Conservation (phyloP, 129 eudicot species). For the Chrysanthemum seticuspe region DNA sequence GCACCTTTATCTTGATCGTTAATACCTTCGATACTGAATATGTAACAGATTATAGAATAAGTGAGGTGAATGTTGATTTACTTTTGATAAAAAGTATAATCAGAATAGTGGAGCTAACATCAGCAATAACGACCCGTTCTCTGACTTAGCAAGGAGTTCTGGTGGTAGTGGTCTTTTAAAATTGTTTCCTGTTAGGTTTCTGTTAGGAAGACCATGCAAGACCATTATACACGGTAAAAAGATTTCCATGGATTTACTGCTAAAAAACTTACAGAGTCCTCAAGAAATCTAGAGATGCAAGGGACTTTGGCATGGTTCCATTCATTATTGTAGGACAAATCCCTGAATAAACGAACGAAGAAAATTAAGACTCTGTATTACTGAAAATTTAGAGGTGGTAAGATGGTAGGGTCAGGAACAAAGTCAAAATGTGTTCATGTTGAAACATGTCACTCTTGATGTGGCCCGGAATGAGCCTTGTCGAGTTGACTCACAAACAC, state of each 20-base stretch:
- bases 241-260: neutral
- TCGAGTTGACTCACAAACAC: no score
- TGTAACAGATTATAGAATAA: neutral
- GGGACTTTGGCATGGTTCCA: slow-evolving; percentile 28
- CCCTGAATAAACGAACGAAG: slow-evolving; percentile 22
- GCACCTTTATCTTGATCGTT: neutral
- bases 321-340: slow-evolving; percentile 30
- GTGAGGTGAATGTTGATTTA: neutral
- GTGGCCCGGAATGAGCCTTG: no score
- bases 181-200: slow-evolving; percentile 29
- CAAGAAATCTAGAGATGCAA: slow-evolving; percentile 3
- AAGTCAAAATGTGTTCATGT: no score
- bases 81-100: no score
- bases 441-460: no score
- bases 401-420: no score
- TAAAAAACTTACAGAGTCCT: slow-evolving; percentile 23
- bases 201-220: neutral
- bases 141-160: slow-evolving; percentile 21
- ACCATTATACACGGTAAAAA: neutral
- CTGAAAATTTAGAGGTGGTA: no score
- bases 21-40: neutral
- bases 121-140: slow-evolving; percentile 15
- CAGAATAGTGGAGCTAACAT: slow-evolving; percentile 11
- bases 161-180: slow-evolving; percentile 37
- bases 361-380: neutral